Percentiles rank a stretch among this genome's conserved stretches.
These are phyloP conservation scores for Populus tomentosa DNA, from an alignment of 441 rosid genomes.

Conservation along the genomic window DNA sequence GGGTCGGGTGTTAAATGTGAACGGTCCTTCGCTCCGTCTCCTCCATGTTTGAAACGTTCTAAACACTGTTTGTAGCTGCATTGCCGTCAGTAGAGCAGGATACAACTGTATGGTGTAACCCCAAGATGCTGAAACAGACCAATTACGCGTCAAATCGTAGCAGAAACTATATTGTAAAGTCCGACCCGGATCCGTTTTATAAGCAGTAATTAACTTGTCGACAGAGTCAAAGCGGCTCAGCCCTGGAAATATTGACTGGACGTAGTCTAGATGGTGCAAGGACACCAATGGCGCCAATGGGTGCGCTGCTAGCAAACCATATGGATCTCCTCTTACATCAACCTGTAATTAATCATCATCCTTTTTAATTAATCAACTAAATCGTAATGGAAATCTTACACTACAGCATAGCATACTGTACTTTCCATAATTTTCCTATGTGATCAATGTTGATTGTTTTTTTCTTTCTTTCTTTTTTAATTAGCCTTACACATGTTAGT, in stretches of 20 bases:
- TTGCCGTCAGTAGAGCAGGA: conserved; percentile 43
- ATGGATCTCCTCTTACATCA: conserved; percentile 70
- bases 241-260: conserved; percentile 50
- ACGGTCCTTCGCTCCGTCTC: conserved; percentile 51
- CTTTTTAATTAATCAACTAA: not conserved
- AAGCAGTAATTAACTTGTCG: conserved; percentile 38
- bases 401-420: no score
- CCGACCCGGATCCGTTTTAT: conserved; percentile 56
- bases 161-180: conserved; percentile 74
- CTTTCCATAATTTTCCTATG: no score
- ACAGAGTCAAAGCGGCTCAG: conserved; percentile 43
- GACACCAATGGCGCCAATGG: conserved; percentile 74
- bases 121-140: conserved; percentile 83
- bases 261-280: conserved; percentile 79
- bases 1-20: conserved; percentile 58
- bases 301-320: conserved; percentile 73
- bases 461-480: no score
- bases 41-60: conserved; percentile 70
- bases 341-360: conserved; percentile 30
- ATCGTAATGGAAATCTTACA: no score
- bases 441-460: no score
- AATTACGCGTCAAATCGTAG: conserved; percentile 49
- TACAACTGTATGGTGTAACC: conserved; percentile 69
- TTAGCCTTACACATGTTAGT: no score
- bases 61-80: conserved; percentile 50